Evolutionary conservation across 1,284 basidiomycete genomes (phyloP).

Genomic region (Rhodotorula sp.): DNA sequence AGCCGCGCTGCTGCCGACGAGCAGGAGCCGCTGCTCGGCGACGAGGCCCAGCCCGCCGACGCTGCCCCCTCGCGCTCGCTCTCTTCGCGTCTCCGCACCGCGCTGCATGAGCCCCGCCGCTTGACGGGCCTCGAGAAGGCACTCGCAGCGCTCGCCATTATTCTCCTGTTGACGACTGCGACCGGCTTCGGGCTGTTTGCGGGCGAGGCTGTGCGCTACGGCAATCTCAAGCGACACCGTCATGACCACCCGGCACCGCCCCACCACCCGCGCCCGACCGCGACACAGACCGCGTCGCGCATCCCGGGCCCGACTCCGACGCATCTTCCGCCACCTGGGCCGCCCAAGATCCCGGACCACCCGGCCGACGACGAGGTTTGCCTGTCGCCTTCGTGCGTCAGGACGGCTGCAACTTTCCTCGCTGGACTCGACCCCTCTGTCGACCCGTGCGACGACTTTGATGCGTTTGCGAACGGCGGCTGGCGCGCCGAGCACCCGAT

Average conservation of each 20-base stretch:
- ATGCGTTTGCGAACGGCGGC: conserved; percentile 75
- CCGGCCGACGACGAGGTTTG: conserved; percentile 61
- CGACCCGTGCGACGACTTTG: conserved; percentile 96
- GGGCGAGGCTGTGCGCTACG: conserved; percentile 73
- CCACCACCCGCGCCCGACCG: conserved; percentile 36
- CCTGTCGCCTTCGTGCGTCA: conserved; percentile 75
- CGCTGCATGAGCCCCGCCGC: conserved; percentile 60
- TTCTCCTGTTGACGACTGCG: conserved; percentile 76
- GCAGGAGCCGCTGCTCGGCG: conserved; percentile 10
- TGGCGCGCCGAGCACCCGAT: conserved; percentile 79
- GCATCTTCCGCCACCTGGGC: conserved; percentile 48
- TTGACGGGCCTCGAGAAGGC: conserved; percentile 82
- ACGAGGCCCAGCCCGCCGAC: background rate
- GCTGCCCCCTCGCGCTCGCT: background rate
- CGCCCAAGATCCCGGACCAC: conserved; percentile 1
- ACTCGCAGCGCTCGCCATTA: conserved; percentile 70
- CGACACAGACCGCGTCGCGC: conserved; percentile 39
- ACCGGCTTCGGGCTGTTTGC: conserved; percentile 91
- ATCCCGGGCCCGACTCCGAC: conserved; percentile 41
- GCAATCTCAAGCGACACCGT: conserved; percentile 47
- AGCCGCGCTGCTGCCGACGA: conserved; percentile 13
- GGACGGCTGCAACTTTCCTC: conserved; percentile 78
- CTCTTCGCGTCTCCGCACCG: conserved; percentile 16
- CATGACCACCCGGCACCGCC: conserved; percentile 20
- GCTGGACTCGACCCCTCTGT: conserved; percentile 61